Conservation (phyloP, 2,329 filamentous ascomycete species). For the Talaromyces sp. region DNA sequence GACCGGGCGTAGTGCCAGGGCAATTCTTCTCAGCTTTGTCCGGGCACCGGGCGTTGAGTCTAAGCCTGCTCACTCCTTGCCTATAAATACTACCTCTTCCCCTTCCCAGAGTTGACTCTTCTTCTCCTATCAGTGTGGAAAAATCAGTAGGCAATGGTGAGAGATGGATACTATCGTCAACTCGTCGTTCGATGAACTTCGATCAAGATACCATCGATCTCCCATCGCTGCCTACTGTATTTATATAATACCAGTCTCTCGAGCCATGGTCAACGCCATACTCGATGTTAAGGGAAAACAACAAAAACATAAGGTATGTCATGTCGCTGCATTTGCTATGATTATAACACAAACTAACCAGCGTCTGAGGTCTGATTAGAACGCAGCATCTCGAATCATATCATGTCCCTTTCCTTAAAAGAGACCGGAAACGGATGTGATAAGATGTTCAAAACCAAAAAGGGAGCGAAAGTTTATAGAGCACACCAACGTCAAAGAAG, state of each 20-base stretch:
- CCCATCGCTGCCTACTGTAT: neutral
- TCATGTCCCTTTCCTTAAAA: too few species aligned
- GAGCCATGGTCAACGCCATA: too few species aligned
- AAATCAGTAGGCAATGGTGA: neutral
- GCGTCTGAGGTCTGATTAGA: neutral
- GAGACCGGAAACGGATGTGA: too few species aligned
- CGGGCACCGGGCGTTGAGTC: neutral
- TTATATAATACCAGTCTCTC: neutral
- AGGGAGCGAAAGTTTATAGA: too few species aligned
- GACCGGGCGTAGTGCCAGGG: too few species aligned
- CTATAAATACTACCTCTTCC: neutral
- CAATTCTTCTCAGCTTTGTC: too few species aligned
- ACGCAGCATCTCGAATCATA: neutral
- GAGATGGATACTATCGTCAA: neutral
- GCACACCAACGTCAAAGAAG: too few species aligned
- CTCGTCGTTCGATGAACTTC: too few species aligned
- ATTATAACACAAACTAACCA: neutral
- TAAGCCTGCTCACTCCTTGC: neutral
- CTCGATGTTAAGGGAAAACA: too few species aligned
- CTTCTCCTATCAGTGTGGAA: neutral
- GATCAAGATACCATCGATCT: neutral
- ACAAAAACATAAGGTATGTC: neutral
- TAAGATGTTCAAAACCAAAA: too few species aligned
- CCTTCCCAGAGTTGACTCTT: neutral
- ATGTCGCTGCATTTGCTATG: neutral